Evolutionary conservation across 441 rosid genomes (phyloP), one percentile per base, ranked within the genome.

Genomic region (Theobroma grandiflorum): DNA sequence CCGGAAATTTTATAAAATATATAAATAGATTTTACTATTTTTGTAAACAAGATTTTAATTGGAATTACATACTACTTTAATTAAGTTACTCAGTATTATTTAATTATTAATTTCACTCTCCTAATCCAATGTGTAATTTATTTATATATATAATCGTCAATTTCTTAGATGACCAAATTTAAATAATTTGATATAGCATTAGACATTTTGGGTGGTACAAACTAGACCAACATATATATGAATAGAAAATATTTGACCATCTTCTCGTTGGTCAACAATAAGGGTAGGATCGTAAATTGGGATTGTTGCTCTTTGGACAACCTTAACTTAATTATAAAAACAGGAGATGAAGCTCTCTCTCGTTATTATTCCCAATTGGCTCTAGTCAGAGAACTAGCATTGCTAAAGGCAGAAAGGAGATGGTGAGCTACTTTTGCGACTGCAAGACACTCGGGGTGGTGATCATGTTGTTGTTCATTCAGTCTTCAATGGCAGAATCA

Each of bases 381-480:
- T 14, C 43, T 40, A 6, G 8, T 26, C 31, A 26, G 31, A 26
- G 31, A 26, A 26, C 31, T 1, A 26, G 31, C 31, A 26, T 26
- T 26, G 1, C 31, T 0, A 26, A 26, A 26, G 31, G 3, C 42
- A 35, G 3, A 80, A 67, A 71, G 66, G 79, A 87, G 89, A 88
- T 61, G 88, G 89, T 89, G 90, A 87, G 78, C 88, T 72, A 76
- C 85, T 76, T 80, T 68, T 53, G 75, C 78, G 74, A 87, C 70
- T 61, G 83, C 88, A 69, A 59, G 79, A 62, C 42, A 81, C 83
- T 71, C n/a, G 61, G 18, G 66, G 38, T 49, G 67, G 45, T 59
- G 68, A 73, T 79, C 59, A 52, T 82, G 63, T 76, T 84, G 74
- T 18, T 78, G 53, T 43, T 84, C 38, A 35, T 53, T 63, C 55